Percentiles rank a stretch among this genome's conserved stretches.
Evolutionary conservation across 208 protist genomes (phyloP).

Genomic region (Trypanosoma theileri): DNA sequence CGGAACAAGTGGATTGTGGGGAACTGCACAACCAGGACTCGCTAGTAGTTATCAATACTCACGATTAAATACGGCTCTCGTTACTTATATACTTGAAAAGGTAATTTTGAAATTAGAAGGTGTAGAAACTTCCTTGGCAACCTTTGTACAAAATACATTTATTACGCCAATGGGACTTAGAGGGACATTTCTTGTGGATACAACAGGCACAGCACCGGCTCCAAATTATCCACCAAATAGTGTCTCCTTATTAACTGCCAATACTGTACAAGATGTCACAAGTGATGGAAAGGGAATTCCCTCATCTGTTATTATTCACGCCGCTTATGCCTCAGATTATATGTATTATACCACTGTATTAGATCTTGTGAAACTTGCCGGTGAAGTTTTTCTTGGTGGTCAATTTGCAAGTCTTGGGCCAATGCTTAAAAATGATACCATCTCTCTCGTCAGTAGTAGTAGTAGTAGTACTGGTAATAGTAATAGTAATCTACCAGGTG

Average conservation of each 20-base stretch:
- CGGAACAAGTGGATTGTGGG: slow-evolving; percentile 4
- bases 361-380: slow-evolving; percentile 36
- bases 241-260: background rate
- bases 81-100: slow-evolving; percentile 53
- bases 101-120: slow-evolving; percentile 22
- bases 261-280: slow-evolving; percentile 36
- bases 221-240: slow-evolving; percentile 30
- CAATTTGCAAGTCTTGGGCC: slow-evolving; percentile 15
- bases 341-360: slow-evolving; percentile 59
- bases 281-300: slow-evolving; percentile 11
- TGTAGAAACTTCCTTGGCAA: slow-evolving; percentile 23
- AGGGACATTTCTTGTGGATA: slow-evolving; percentile 50
- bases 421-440: background rate
- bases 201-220: slow-evolving; percentile 12
- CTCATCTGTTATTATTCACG: slow-evolving; percentile 30
- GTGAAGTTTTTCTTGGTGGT: slow-evolving; percentile 33
- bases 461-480: background rate
- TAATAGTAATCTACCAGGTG: slow-evolving; percentile 13
- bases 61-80: slow-evolving; percentile 53
- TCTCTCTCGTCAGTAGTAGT: background rate
- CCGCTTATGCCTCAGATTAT: slow-evolving; percentile 56
- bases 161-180: slow-evolving; percentile 40
- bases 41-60: slow-evolving; percentile 38
- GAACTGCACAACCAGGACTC: slow-evolving; percentile 20
- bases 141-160: slow-evolving; percentile 45